Percentiles rank a stretch among this genome's conserved stretches.
Conservation (phyloP, 164 flowering plant species). For the Tetracentron sinense region DNA sequence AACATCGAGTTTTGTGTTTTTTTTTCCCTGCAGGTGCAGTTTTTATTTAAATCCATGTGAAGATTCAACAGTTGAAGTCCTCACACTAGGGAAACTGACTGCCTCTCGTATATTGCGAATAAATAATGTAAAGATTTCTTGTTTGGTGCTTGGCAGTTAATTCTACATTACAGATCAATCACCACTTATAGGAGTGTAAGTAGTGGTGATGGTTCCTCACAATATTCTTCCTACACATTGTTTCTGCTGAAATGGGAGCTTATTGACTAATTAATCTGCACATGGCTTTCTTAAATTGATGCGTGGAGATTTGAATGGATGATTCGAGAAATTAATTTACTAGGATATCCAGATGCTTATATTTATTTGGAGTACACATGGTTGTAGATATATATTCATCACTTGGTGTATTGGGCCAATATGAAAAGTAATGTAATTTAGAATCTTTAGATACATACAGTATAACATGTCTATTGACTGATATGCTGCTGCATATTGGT, state of each 20-base stretch:
- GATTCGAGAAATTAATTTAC: too few relatives aligned
- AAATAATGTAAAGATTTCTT: constrained; percentile 59
- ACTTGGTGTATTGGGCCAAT: too few relatives aligned
- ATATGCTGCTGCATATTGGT: too few relatives aligned
- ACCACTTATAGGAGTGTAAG: not conserved
- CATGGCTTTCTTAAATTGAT: not conserved
- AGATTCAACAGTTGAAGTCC: constrained; percentile 79
- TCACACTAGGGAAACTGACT: constrained; percentile 93
- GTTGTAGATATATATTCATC: too few relatives aligned
- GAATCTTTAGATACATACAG: too few relatives aligned
- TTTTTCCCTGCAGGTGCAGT: constrained; percentile 79
- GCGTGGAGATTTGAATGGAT: not conserved
- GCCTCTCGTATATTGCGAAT: constrained; percentile 96
- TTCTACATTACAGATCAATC: not conserved
- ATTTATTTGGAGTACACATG: too few relatives aligned
- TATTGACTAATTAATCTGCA: too few relatives aligned
- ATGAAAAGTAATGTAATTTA: too few relatives aligned
- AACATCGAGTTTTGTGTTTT: not conserved
- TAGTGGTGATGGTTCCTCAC: not conserved
- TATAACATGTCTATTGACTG: too few relatives aligned
- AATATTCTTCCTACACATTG: not conserved
- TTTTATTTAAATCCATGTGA: constrained; percentile 91
- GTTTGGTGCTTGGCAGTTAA: not conserved
- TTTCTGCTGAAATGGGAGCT: not conserved
- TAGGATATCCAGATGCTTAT: not conserved